Conservation (phyloP, 2,329 filamentous ascomycete genomes). For the Cladosporium sphaerospermum region DNA sequence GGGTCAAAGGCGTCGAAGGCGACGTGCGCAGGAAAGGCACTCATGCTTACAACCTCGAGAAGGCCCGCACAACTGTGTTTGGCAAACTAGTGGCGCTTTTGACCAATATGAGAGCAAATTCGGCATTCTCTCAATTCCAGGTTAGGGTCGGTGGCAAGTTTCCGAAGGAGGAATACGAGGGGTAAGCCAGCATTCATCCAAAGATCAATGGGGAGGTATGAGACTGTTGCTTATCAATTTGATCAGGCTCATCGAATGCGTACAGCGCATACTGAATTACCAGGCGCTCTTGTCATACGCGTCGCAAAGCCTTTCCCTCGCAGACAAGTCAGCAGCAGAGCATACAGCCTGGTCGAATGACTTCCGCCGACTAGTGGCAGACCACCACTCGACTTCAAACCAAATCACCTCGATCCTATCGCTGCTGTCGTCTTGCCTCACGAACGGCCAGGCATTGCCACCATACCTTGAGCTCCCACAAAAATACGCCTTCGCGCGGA, state of each 20-base stretch:
- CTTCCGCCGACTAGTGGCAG: conserved; percentile 51
- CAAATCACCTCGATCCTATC: conserved; percentile 62
- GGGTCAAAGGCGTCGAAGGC: conserved; percentile 54
- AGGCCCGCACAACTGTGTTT: conserved; percentile 55
- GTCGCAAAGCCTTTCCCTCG: conserved; percentile 45
- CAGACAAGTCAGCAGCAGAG: conserved; percentile 32
- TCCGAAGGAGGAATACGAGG: conserved; percentile 57
- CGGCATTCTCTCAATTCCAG: conserved; percentile 62
- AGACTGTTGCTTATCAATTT: neutral
- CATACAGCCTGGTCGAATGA: conserved; percentile 53
- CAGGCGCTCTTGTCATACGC: conserved; percentile 60
- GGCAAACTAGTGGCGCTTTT: conserved; percentile 62
- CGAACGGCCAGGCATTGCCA: conserved; percentile 60
- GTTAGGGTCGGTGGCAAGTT: conserved; percentile 66
- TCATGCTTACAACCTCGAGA: conserved; percentile 50
- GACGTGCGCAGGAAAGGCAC: conserved; percentile 43
- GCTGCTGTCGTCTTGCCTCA: conserved; percentile 61
- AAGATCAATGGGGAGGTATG: conserved; percentile 1
- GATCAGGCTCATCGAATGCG: conserved; percentile 50
- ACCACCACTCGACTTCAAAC: conserved; percentile 56
- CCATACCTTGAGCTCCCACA: conserved; percentile 61
- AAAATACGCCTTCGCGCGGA: conserved; percentile 53
- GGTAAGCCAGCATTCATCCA: neutral
- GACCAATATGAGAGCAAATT: conserved; percentile 57
- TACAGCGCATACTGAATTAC: conserved; percentile 59